These are phyloP conservation scores for Teratosphaeria gauchensis DNA, from an alignment of 2,329 filamentous ascomycete genomes.

Conservation along the genomic window DNA sequence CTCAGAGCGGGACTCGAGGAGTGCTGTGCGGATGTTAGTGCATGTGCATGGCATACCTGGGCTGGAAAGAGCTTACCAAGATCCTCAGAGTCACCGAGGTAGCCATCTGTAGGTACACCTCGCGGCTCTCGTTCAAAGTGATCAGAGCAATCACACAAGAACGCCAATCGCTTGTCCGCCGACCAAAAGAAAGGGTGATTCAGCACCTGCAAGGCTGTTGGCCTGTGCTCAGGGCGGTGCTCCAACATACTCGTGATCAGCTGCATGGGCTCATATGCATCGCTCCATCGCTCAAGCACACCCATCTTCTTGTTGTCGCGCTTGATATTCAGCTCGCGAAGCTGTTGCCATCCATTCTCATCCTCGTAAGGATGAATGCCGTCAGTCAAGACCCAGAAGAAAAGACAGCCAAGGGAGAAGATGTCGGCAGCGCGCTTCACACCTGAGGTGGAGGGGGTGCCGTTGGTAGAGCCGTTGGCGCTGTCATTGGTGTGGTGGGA, in stretches of 20 bases:
- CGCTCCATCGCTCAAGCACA: conserved; percentile 50
- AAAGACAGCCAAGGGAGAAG: conserved; percentile 94
- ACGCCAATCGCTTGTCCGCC: conserved; percentile 75
- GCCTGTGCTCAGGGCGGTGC: conserved; percentile 54
- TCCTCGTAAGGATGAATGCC: conserved; percentile 90
- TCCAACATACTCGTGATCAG: conserved; percentile 74
- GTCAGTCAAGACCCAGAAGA: conserved; percentile 94
- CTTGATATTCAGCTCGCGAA: conserved; percentile 87
- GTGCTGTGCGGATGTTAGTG: conserved; percentile 16
- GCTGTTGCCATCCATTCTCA: conserved; percentile 78
- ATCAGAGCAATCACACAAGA: conserved; percentile 93
- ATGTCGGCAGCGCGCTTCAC: conserved; percentile 96
- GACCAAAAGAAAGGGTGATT: conserved; percentile 97
- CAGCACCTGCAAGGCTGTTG: conserved; percentile 69
- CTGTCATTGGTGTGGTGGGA: conserved; percentile 34
- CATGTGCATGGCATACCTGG: not conserved
- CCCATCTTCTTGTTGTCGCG: conserved; percentile 66
- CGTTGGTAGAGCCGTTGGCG: conserved; percentile 46
- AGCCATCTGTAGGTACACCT: conserved; percentile 38
- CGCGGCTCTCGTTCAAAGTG: conserved; percentile 89
- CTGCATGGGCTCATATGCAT: conserved; percentile 77
- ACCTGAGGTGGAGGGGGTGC: conserved; percentile 47
- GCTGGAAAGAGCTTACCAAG: conserved; percentile 32
- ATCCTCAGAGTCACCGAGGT: conserved; percentile 42
- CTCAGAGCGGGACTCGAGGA: conserved; percentile 43